phyloP scores from a whole-genome alignment of 1,139 yeast species.

The Scheffersomyces lignicola region DNA sequence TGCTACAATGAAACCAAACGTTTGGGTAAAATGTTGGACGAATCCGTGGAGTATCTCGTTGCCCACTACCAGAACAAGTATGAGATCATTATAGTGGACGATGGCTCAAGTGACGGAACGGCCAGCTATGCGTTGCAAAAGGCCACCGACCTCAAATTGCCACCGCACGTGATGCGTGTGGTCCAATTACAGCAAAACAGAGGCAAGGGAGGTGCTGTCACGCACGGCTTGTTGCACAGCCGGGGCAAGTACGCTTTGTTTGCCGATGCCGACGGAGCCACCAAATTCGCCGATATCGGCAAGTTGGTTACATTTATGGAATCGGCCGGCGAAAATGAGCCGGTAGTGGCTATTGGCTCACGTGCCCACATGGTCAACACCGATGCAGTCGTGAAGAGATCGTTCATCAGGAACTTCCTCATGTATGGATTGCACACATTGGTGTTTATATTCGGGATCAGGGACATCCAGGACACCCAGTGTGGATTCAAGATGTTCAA shows the following conservation, averaged over 20 bases:
- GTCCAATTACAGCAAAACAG: constrained; percentile 69
- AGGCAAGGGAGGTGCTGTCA: constrained; percentile 98
- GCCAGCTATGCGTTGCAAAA: constrained; percentile 66
- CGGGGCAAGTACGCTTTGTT: constrained; percentile 76
- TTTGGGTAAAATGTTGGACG: constrained; percentile 73
- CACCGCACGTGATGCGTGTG: constrained; percentile 67
- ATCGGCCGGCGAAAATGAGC: constrained; percentile 22
- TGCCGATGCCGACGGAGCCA: constrained; percentile 99
- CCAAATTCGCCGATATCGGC: constrained; percentile 69
- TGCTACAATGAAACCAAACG: constrained; percentile 85
- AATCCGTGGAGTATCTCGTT: constrained; percentile 61
- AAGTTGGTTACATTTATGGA: constrained; percentile 50
- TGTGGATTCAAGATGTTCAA: constrained; percentile 96
- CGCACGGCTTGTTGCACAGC: constrained; percentile 82
- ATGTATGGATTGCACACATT: constrained; percentile 92
- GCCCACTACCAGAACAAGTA: constrained; percentile 36
- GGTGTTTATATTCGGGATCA: constrained; percentile 84
- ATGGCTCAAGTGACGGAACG: constrained; percentile 86
- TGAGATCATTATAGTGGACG: constrained; percentile 88
- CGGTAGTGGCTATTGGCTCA: constrained; percentile 84
- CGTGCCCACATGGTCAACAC: constrained; percentile 96
- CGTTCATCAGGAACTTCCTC: constrained; percentile 81
- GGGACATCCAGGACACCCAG: constrained; percentile 87
- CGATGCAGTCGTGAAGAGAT: constrained; percentile 92
- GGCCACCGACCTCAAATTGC: constrained; percentile 52